Evolutionary conservation across 2,329 filamentous ascomycete genomes (phyloP), one percentile per base, ranked within the genome.

Genomic region (Monosporascus sp.): DNA sequence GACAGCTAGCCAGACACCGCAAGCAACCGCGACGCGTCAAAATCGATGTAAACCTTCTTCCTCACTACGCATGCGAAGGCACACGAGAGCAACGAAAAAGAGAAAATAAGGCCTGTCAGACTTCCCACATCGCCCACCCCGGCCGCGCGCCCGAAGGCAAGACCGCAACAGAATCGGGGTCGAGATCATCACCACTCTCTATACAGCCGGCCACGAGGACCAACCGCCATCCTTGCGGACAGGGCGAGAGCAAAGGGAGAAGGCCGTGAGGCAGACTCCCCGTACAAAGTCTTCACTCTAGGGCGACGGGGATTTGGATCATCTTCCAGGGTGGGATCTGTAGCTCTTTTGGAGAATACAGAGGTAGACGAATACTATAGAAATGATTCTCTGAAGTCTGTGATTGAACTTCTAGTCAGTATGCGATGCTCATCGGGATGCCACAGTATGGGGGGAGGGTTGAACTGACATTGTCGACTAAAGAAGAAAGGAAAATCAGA

Each of bases 291-390:
- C 75, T 87, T 92, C 89, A 94, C 89, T 91, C 88, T 90, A 84
- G 86, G 87, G 87, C 77, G 81, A 80, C 85, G 90, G 90, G 88
- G 90, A 90, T 87, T 83, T 89, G 67, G 76, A 74, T 95, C 90
- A 94, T 95, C 90, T 90, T 88, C 89, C 90, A 91, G 90, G 88
- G 86, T 93, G 84, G 85, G 85, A 83, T 91, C 87, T 93, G 88
- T 91, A 84, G 89, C 91, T 96, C 81, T 81, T 88, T 83, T 91
- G 82, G 84, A 85, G 84, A 93, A 87, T 85, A 90, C 87, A 94
- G 89, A 90, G 85, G 82, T 81, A 82, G 88, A 91, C 85, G 85
- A 90, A 82, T 86, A 92, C 91, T 96, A 91, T 92, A 96, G 88
- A 96, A 95, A 90, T 90, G 90, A 93, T 93, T 92, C 89, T 91